These are phyloP conservation scores for Euptelea pleiosperma DNA, from an alignment of 164 flowering plant genomes.

Conservation along the genomic window DNA sequence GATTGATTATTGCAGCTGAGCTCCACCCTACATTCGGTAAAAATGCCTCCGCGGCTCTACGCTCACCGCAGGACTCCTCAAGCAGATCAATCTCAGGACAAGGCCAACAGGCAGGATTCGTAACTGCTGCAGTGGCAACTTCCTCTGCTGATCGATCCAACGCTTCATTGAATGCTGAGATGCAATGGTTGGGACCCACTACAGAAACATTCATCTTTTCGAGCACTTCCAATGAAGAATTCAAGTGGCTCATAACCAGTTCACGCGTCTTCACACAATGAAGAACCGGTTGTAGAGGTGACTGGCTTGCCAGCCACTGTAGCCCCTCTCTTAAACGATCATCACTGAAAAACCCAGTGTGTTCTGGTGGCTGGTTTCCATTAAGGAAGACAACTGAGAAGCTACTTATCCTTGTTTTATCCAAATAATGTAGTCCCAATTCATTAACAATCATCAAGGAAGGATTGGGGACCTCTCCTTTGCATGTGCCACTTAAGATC, in stretches of 20 bases:
- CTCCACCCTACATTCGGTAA: constrained; percentile 79
- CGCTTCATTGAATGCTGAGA: constrained; percentile 70
- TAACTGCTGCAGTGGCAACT: constrained; percentile 44
- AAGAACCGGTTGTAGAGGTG: constrained; percentile 59
- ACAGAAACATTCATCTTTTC: constrained; percentile 30
- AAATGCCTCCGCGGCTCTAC: constrained; percentile 25
- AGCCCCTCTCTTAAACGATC: constrained; percentile 58
- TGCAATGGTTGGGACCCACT: constrained; percentile 55
- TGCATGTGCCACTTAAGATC: constrained; percentile 40
- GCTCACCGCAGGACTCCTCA: constrained; percentile 41
- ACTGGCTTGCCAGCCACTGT: constrained; percentile 70
- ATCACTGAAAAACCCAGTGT: constrained; percentile 56
- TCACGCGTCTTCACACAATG: constrained; percentile 45
- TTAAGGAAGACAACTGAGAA: constrained; percentile 38
- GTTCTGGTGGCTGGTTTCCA: constrained; percentile 23
- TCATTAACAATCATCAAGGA: constrained; percentile 25
- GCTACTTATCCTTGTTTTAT: constrained; percentile 44
- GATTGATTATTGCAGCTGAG: constrained; percentile 37
- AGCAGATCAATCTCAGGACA: constrained; percentile 70
- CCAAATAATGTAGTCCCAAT: constrained; percentile 52
- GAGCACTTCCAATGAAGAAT: constrained; percentile 40
- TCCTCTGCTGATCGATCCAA: constrained; percentile 49
- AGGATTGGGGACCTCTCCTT: constrained; percentile 28
- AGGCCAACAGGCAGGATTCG: constrained; percentile 70
- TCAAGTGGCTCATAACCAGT: constrained; percentile 49